Base-by-base conservation (phyloP, 306 rosid species). In the Begonia fuchsioides region DNA sequence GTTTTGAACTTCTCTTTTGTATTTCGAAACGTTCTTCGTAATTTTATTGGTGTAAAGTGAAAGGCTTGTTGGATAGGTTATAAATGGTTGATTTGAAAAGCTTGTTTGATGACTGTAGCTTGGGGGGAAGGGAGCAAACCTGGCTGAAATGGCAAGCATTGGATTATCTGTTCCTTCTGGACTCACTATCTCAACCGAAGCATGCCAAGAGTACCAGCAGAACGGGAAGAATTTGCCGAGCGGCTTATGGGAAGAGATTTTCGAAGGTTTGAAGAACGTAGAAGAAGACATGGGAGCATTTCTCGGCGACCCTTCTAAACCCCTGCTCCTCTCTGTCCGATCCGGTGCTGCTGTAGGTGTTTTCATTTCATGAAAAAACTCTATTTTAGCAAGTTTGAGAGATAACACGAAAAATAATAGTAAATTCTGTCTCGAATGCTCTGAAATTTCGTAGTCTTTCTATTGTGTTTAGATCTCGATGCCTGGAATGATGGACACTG, bases 401-500 rank as follows among this genome's bases (percentile, higher is more conserved):
- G 35, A 26, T 0, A 26, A 2, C 7, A 26, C 8, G 35, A 5
- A 26, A 26, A 26, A 26, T 4, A 26, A 2, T 26, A 26, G 7
- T 26, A 26, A 26, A 26, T 26, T 26, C 35, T 5, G 8, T 26
- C 8, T 26, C 35, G 35, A 26, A 6, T 26, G 35, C 35, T 26
- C 35, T 26, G 35, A 26, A 26, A 26, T 26, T 26, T 26, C 35
- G 35, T 26, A 2, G 8, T 26, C 8, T 26, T 26, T 26, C 35
- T 26, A 4, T 26, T 8, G 35, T 5, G 45, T 54, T 40, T 50
- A 90, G 95, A 75, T 90, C 68, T 90, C 98, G 50, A 90, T 90
- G 98, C 98, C 95, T 49, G 98, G 98, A 53, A 90, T 84, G 94
- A 90, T 84, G 98, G 98, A 90, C 76, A 90, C 95, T 15, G 87